Percentiles rank a stretch among this genome's conserved stretches.
Conservation (phyloP, 805 yeast genomes). For the Wickerhamomyces silvicola region DNA sequence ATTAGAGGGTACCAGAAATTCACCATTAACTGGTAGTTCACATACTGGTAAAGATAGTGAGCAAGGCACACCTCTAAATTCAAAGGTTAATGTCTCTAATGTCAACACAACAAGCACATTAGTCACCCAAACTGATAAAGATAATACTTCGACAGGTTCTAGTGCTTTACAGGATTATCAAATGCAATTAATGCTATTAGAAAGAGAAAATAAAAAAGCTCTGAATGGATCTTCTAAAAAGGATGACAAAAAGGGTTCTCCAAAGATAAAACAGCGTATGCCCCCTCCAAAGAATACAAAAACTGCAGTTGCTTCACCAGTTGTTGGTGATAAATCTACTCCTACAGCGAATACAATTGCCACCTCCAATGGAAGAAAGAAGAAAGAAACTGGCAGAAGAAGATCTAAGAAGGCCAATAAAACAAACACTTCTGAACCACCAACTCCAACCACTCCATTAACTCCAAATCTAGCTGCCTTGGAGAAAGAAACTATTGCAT, state of each 20-base stretch:
- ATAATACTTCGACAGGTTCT: slow-evolving; percentile 12
- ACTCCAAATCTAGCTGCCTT: slow-evolving; percentile 21
- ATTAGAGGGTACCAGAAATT: slow-evolving; percentile 9
- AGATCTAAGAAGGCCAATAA: slow-evolving; percentile 9
- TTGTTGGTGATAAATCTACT: slow-evolving; percentile 7
- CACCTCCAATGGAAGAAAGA: slow-evolving; percentile 12
- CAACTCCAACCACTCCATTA: slow-evolving; percentile 36
- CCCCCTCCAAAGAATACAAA: slow-evolving; percentile 21
- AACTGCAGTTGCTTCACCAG: slow-evolving; percentile 3
- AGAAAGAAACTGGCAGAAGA: slow-evolving; percentile 19
- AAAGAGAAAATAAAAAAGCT: slow-evolving; percentile 67
- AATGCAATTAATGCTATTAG: slow-evolving; percentile 67
- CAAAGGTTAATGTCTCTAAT: slow-evolving; percentile 8
- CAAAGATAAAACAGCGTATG: slow-evolving; percentile 11
- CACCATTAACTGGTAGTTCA: slow-evolving; percentile 10
- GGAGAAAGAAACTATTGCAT: neutral
- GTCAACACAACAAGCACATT: slow-evolving; percentile 22
- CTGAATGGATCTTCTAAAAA: slow-evolving; percentile 47
- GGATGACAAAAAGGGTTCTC: slow-evolving; percentile 9
- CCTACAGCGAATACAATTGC: slow-evolving; percentile 14
- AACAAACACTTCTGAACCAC: slow-evolving; percentile 31
- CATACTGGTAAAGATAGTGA: neutral
- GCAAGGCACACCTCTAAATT: slow-evolving; percentile 4
- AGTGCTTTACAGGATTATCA: slow-evolving; percentile 75
- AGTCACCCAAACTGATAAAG: slow-evolving; percentile 12